Evolutionary conservation across 495 filamentous ascomycete genomes (phyloP), one percentile per base, ranked within the genome.

Genomic region (Penicillium canescens): DNA sequence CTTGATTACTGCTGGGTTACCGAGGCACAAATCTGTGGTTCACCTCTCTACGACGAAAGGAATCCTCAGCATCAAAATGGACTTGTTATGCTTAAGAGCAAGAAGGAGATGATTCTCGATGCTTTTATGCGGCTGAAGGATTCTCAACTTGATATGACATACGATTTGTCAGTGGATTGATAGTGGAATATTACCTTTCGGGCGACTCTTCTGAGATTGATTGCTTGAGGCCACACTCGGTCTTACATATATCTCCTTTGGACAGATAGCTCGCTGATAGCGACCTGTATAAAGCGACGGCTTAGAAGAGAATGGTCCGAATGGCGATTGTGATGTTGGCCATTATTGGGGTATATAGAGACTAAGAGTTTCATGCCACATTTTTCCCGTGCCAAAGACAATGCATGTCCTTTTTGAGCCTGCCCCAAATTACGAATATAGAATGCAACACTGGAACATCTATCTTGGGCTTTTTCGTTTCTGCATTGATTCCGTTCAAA

Each of bases 11-110:
- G 28, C 16, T 46, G 43, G 43, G 43, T 24, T 16, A 46, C 43
- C 3, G 28, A 46, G 10, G 28, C 43, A 31, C 43, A 46, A 46
- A 20, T 35, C 18, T 23, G 28, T 18, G n/a, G 16, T 46, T 46
- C 43, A 31, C 5, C 28, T 35, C 28, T 18, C 24, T 46, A 35
- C 28, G 43, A 46, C n/a, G 43, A 31, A 35, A 31, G n/a, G 28
- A 33, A 46, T 33, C 24, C 43, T 46, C 24, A 46, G 28, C 43
- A 46, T 40, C 37, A 18, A 31, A 35, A 16, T 34, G 43, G 43
- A 46, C 43, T 34, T 46, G 43, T 46, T 16, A 46, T 46, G 43
- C 43, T 46, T n/a, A 23, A 46, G 34, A 46, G 28, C 24, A 46
- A 46, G 28, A 46, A 46, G 28, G 28, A 33, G 9, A 34, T 35